Evolutionary conservation across 768 basidiomycete species (phyloP), one percentile per base, ranked within the genome.

Genomic region (Boletus rufocinnamomeus): DNA sequence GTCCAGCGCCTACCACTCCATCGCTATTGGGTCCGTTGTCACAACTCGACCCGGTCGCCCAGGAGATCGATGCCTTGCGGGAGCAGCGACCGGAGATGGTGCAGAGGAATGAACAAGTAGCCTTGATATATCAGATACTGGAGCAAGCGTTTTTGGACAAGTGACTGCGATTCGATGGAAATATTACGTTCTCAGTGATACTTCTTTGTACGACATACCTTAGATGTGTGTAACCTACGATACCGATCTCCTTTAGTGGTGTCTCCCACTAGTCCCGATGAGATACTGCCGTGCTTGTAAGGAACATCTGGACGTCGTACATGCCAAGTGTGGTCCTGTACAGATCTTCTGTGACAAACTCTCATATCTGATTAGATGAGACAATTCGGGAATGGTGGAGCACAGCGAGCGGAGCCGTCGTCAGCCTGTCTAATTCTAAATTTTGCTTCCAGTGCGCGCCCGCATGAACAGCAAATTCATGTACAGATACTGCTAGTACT

Each of bases 11-110:
- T 50, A 63, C 83, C 8, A 77, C 78, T 16, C 59, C 74, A 9
- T 85, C 85, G 3, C 83, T 82, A 1, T 75, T 93, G 13, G 89
- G 86, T 0, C 77, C 82, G 8, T 69, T 91, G 41, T 80, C 85
- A 3, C 67, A 74, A 10, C 58, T 85, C 7, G 65, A 93, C 66
- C 70, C 81, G 9, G 80, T 93, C 3, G 79, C 79, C 14, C 80
- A 83, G 67, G 92, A 94, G 70, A 77, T 94, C 16, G 92, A 94
- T 66, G 83, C 79, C 28, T 72, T 94, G 63, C 75, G 92, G 61
- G 92, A 94, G 74, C 92, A 93, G 71, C 75, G 92, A 35, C 86
- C 86, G 3, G 80, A 85, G 28, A 93, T 94, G 92, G 90, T 93
- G 35, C 85, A 93, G 75, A 79, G 82, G 57, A 72, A 77, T 7